Evolutionary conservation across 2,329 filamentous ascomycete genomes (phyloP).

Genomic region (Penicillium sp.): DNA sequence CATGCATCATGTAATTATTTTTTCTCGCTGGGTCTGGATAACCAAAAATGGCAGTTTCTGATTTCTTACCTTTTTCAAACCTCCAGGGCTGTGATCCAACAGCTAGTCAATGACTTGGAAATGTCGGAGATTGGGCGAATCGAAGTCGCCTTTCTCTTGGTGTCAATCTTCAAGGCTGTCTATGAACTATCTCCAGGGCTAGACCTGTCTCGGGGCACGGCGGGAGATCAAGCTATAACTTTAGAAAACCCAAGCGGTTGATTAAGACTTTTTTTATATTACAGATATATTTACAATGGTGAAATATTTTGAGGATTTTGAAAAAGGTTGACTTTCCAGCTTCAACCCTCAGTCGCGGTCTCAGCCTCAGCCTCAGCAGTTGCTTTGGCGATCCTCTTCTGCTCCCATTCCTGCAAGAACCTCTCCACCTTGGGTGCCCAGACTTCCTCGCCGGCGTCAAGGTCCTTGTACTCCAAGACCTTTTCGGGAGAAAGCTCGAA

Average conservation of each 20-base stretch:
- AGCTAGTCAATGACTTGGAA: background rate
- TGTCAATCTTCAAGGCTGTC: too few species aligned
- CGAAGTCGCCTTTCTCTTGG: background rate
- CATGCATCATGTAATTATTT: slow-evolving; percentile 18
- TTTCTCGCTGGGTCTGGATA: slow-evolving; percentile 15
- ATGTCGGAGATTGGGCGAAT: background rate
- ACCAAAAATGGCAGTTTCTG: slow-evolving; percentile 14
- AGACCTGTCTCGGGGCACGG: background rate
- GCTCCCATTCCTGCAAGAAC: slow-evolving; percentile 57
- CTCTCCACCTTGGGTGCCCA: slow-evolving; percentile 76
- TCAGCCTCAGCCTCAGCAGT: slow-evolving; percentile 9
- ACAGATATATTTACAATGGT: slow-evolving; percentile 5
- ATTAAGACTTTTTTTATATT: background rate
- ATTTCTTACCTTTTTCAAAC: slow-evolving; percentile 2
- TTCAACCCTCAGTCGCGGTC: background rate
- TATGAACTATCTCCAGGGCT: background rate
- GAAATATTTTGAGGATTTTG: background rate
- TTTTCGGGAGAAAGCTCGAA: slow-evolving; percentile 71
- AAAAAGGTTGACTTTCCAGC: background rate
- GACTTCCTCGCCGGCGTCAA: slow-evolving; percentile 72
- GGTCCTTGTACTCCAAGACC: slow-evolving; percentile 75
- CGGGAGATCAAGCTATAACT: background rate
- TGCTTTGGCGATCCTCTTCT: slow-evolving; percentile 36
- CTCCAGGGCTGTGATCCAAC: background rate
- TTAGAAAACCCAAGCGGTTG: background rate